Base-by-base conservation (phyloP, 305 asterid species). In the Nicotiana rustica region DNA sequence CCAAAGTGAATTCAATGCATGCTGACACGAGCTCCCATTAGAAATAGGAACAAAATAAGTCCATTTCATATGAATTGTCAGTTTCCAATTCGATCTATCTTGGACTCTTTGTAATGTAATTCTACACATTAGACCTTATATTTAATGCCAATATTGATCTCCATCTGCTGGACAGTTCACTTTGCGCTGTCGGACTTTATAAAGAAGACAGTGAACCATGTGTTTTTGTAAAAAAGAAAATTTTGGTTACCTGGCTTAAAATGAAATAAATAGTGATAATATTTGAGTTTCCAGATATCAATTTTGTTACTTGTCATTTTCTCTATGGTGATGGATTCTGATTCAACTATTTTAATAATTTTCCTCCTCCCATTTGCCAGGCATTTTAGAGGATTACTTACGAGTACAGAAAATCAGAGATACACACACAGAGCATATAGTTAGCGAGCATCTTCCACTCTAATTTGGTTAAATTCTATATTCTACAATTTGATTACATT, bases 361-460 rank as follows among this genome's bases (percentile, higher is more conserved):
- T 56, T n/a, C 62, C 18, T n/a, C n/a, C 6, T n/a, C 62, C 4
- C 62, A 56, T 56, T 57, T 57, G 5, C 19, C 61, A 56, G 10
- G 6, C 61, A 56, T 5, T 15, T 56, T 14, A 56, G 25, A 17
- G 64, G 21, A 57, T 57, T 57, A 7, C 64, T 1, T 65, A 29
- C 7, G 70, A 0, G 41, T 29, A 2, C 14, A 3, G 4, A 55
- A 55, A 52, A 52, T 1, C 6, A 14, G 6, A 55, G 3, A 5
- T 2, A 66, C 8, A 29, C 35, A 65, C 35, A 31, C 0, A 64
- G 6, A 64, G 68, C 68, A 10, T 2, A 18, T 70, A 70, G 44
- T 71, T 71, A 73, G 64, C 62, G 29, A 49, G 15, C 79, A 73
- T 73, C n/a, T 47, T 6, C 41, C 21, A 21, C 38, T 73, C 62